A percentile compares a stretch with the other conserved stretches of the same genome.
Evolutionary conservation across 768 basidiomycete species (phyloP).

Genomic region (Pleurotus ostreatus): DNA sequence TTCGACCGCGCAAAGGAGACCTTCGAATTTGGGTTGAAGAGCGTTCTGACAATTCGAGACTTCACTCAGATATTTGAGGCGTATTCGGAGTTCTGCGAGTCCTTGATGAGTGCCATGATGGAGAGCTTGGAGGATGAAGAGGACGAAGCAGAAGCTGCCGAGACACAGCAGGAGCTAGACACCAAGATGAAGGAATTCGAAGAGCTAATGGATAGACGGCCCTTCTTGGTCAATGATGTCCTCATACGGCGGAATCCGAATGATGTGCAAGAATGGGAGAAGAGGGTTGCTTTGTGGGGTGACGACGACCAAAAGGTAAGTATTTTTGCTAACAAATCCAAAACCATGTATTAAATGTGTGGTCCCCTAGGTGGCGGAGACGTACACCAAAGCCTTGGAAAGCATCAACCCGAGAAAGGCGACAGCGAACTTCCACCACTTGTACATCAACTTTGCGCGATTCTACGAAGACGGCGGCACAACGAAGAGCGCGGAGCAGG

Average conservation of each 20-base stretch:
- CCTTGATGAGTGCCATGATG: slow-evolving; percentile 88
- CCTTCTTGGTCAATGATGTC: slow-evolving; percentile 96
- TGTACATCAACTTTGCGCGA: slow-evolving; percentile 94
- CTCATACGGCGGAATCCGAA: slow-evolving; percentile 90
- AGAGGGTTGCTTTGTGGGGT: slow-evolving; percentile 89
- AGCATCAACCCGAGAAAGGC: slow-evolving; percentile 87
- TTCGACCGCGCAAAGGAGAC: slow-evolving; percentile 86
- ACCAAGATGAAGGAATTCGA: slow-evolving; percentile 89
- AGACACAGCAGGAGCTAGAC: slow-evolving; percentile 83
- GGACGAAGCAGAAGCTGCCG: slow-evolving; percentile 74
- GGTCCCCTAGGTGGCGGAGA: slow-evolving; percentile 73
- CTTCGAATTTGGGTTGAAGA: slow-evolving; percentile 82
- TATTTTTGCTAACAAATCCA: background rate
- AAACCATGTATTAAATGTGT: slow-evolving; percentile 3
- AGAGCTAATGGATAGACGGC: slow-evolving; percentile 89
- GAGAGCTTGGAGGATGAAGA: slow-evolving; percentile 76
- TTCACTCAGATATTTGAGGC: slow-evolving; percentile 98
- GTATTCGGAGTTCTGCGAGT: slow-evolving; percentile 92
- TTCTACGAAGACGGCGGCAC: slow-evolving; percentile 97
- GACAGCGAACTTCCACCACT: slow-evolving; percentile 82
- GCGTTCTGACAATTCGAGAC: slow-evolving; percentile 90
- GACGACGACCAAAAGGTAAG: slow-evolving; percentile 89
- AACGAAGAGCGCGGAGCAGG: slow-evolving; percentile 71
- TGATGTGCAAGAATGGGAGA: slow-evolving; percentile 99
- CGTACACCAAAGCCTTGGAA: slow-evolving; percentile 85